phyloP scores from a whole-genome alignment of 2,329 filamentous ascomycete genomes.

The Scopulariopsis brevicaulis region DNA sequence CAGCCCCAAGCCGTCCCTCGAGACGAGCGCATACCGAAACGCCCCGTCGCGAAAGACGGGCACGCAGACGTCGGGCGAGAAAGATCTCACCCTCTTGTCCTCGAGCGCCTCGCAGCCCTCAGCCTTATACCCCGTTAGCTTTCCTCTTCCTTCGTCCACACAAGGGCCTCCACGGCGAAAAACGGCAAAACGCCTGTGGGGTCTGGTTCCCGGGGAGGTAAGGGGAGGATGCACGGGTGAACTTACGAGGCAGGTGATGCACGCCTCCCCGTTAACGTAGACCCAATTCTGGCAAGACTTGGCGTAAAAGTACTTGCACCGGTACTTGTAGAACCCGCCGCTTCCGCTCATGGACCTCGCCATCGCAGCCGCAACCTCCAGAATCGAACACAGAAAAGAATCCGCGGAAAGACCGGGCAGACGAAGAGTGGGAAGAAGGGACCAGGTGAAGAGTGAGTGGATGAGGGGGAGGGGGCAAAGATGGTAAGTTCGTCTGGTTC shows the following conservation, averaged over 20 bases:
- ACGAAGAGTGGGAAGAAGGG: neutral
- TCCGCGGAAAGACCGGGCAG: neutral
- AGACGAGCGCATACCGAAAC: neutral
- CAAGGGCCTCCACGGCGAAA: no score
- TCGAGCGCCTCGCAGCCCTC: neutral
- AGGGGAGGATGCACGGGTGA: neutral
- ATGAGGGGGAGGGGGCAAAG: neutral
- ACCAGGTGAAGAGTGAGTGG: neutral
- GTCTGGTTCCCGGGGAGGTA: no score
- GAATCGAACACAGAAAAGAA: neutral
- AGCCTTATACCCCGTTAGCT: neutral
- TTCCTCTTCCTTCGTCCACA: neutral
- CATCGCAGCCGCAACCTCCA: neutral
- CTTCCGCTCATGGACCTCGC: conserved; percentile 11
- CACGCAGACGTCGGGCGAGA: neutral
- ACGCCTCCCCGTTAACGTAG: conserved; percentile 37
- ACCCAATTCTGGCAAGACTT: conserved; percentile 43
- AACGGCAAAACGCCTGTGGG: no score
- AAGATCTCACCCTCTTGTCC: neutral
- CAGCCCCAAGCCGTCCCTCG: neutral
- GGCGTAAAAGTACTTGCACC: conserved; percentile 42
- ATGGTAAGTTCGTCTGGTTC: neutral
- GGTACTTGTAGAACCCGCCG: conserved; percentile 39
- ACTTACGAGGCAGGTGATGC: conserved; percentile 37
- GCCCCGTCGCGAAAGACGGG: neutral